Conservation (phyloP, 2,329 filamentous ascomycete genomes). For the Harringtonia lauricola region DNA sequence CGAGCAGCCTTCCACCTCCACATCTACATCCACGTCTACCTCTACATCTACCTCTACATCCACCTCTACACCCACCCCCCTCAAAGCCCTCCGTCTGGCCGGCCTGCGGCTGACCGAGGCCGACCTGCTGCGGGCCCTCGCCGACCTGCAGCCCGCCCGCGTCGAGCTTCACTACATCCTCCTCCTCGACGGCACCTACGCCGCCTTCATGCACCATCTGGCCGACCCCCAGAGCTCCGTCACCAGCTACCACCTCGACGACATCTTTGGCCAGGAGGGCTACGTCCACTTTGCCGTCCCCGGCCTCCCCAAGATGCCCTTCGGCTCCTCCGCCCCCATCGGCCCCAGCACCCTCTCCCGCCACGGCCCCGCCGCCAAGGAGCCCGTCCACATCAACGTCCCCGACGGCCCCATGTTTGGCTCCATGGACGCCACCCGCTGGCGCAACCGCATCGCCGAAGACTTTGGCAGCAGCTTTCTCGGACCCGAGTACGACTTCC, state of each 20-base stretch:
- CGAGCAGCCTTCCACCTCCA: too few relatives aligned
- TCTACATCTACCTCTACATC: too few relatives aligned
- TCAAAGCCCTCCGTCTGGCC: background rate
- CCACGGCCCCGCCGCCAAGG: background rate
- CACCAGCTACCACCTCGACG: background rate
- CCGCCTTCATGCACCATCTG: background rate
- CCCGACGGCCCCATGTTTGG: too few relatives aligned
- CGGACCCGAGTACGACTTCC: too few relatives aligned
- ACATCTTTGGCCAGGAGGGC: background rate
- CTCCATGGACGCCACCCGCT: too few relatives aligned
- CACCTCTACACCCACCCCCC: too few relatives aligned
- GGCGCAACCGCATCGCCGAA: too few relatives aligned
- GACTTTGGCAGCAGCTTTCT: too few relatives aligned
- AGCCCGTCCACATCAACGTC: too few relatives aligned
- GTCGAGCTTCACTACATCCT: background rate
- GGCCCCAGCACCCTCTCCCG: background rate
- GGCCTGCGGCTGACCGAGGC: background rate
- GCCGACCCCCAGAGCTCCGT: background rate
- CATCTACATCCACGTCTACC: too few relatives aligned
- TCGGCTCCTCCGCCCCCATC: background rate
- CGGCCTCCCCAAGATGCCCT: background rate
- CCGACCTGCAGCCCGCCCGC: background rate
- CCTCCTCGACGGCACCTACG: background rate
- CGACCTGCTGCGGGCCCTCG: background rate
- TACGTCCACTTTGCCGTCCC: background rate